A percentile compares a stretch with the other conserved stretches of the same genome.
Conservation (phyloP, 345 rosid genomes). For the Boechera stricta region DNA sequence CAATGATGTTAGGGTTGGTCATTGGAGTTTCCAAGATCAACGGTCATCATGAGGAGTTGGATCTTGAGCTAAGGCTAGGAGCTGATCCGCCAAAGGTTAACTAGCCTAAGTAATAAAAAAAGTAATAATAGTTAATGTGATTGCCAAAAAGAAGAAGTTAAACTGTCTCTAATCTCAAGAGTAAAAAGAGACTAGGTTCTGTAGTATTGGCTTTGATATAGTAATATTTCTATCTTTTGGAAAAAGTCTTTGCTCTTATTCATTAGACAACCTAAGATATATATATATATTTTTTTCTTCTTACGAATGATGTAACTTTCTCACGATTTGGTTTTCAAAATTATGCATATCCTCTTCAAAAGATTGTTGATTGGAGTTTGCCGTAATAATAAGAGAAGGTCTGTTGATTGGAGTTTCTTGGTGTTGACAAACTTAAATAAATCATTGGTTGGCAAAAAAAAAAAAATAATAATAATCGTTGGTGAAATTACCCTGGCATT, state of each 20-base stretch:
- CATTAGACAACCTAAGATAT: neutral
- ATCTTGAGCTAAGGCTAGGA: slow-evolving; percentile 95
- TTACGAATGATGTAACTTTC: neutral
- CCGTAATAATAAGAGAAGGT: no score
- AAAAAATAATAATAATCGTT: neutral
- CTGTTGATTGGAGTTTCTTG: neutral
- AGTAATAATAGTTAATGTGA: slow-evolving; percentile 33
- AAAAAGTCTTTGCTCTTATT: slow-evolving; percentile 26
- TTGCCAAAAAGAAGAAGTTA: slow-evolving; percentile 34
- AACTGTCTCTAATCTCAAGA: slow-evolving; percentile 37
- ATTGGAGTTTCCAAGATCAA: slow-evolving; percentile 45
- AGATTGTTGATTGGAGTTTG: neutral
- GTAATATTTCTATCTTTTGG: slow-evolving; percentile 33
- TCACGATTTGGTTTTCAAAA: neutral
- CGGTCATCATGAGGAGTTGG: slow-evolving; percentile 58
- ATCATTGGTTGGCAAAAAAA: neutral
- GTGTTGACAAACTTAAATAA: neutral
- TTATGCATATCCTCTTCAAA: neutral
- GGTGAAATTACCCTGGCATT: no score
- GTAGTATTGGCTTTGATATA: slow-evolving; percentile 45
- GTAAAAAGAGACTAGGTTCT: slow-evolving; percentile 30
- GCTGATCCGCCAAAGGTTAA: slow-evolving; percentile 57
- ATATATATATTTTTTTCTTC: neutral
- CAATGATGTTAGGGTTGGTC: slow-evolving; percentile 46
- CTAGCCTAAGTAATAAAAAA: slow-evolving; percentile 41